A percentile compares a stretch with the other conserved stretches of the same genome.
Evolutionary conservation across 768 basidiomycete species (phyloP).

Genomic region (Boletales sp.): DNA sequence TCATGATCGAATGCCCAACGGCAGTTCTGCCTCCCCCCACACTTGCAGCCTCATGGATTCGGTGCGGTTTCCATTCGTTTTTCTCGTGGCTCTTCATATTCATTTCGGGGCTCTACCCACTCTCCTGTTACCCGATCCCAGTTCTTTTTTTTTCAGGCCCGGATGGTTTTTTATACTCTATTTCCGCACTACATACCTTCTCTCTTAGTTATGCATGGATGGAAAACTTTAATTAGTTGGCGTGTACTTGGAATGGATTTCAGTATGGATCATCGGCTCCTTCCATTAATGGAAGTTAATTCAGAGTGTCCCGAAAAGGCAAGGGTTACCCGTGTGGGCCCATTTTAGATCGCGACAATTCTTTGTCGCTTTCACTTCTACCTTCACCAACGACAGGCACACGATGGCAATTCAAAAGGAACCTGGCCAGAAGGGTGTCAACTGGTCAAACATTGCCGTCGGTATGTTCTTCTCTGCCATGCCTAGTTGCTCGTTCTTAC

Average conservation of each 20-base stretch:
- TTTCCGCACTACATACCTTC: conserved; percentile 26
- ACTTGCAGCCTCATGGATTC: conserved; percentile 33
- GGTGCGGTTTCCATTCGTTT: conserved; percentile 25
- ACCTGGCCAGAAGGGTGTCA: conserved; percentile 88
- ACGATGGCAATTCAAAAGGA: conserved; percentile 79
- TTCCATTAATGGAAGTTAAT: conserved; percentile 4
- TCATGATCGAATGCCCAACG: conserved; percentile 21
- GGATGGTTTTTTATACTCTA: conserved; percentile 25
- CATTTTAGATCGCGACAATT: conserved; percentile 8
- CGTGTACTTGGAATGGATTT: conserved; percentile 21
- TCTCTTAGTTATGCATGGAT: conserved; percentile 21
- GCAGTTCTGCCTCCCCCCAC: conserved; percentile 3
- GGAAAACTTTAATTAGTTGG: conserved; percentile 19
- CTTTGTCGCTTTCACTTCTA: conserved; percentile 3
- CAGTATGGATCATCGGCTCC: neutral
- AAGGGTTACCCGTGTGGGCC: neutral
- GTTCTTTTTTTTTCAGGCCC: neutral
- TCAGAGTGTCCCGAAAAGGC: conserved; percentile 2
- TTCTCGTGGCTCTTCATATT: conserved; percentile 23
- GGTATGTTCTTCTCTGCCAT: conserved; percentile 47
- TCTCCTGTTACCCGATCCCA: neutral
- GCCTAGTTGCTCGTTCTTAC: conserved; percentile 15
- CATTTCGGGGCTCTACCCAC: conserved; percentile 6
- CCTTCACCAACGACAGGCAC: conserved; percentile 15
- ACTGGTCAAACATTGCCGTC: conserved; percentile 94